Evolutionary conservation across 2,329 filamentous ascomycete species (phyloP).

Genomic region (Stemphylium lycopersici): DNA sequence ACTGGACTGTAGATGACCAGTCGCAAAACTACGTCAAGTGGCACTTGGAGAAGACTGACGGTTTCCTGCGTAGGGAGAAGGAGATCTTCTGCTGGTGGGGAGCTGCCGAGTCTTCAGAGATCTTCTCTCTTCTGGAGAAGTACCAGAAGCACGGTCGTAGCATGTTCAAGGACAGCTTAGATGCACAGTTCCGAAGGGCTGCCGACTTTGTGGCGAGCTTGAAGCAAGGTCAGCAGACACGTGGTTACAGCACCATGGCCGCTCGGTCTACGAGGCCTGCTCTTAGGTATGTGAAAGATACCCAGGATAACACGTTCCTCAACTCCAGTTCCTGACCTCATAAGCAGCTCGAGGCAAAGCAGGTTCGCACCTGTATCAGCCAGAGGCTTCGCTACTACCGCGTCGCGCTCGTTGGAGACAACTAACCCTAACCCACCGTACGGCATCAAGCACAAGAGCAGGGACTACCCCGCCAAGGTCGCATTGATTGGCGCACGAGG

Average conservation of each 20-base stretch:
- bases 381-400: conserved; percentile 64
- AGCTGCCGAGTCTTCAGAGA: conserved; percentile 79
- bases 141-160: conserved; percentile 82
- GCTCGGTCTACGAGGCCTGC: conserved; percentile 40
- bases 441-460: conserved; percentile 85
- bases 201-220: conserved; percentile 71
- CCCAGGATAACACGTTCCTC: background rate
- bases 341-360: conserved; percentile 8
- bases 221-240: conserved; percentile 66
- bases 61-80: conserved; percentile 82
- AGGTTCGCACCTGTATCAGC: conserved; percentile 45
- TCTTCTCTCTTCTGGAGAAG: conserved; percentile 81
- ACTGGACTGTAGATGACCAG: conserved; percentile 95
- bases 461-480: conserved; percentile 76
- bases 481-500: conserved; percentile 90
- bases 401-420: conserved; percentile 48
- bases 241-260: conserved; percentile 65
- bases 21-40: conserved; percentile 91
- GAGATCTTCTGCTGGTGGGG: conserved; percentile 98
- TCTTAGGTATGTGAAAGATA: conserved; percentile 15
- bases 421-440: conserved; percentile 91
- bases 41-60: conserved; percentile 98
- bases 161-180: conserved; percentile 89
- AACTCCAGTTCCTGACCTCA: background rate
- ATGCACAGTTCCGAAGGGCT: conserved; percentile 80